Percentiles rank a stretch among this genome's conserved stretches.
Conservation (phyloP, 2,329 filamentous ascomycete genomes). For the Ceratocystis eucalypticola region DNA sequence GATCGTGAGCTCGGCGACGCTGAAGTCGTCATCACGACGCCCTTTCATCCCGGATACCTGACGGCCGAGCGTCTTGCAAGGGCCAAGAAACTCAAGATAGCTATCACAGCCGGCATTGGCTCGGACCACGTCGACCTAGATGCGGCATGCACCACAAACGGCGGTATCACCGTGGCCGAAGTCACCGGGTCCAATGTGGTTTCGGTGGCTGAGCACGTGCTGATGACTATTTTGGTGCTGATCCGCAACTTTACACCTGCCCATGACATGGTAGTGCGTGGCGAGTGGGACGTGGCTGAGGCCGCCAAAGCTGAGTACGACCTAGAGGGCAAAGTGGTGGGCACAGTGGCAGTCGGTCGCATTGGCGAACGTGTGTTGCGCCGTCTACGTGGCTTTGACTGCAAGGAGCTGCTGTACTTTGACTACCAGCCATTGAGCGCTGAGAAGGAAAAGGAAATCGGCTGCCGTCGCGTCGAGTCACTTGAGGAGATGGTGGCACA, state of each 20-base stretch:
- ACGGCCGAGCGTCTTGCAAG: conserved; percentile 91
- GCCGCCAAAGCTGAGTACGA: conserved; percentile 98
- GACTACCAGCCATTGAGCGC: conserved; percentile 90
- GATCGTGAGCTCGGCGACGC: conserved; percentile 93
- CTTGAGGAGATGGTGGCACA: conserved; percentile 89
- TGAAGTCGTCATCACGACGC: conserved; percentile 97
- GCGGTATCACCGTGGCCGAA: conserved; percentile 91
- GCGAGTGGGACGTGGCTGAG: conserved; percentile 90
- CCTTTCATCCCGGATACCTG: conserved; percentile 98
- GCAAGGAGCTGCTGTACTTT: conserved; percentile 98
- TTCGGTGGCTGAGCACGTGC: conserved; percentile 94
- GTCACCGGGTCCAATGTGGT: conserved; percentile 98
- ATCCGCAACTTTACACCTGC: conserved; percentile 98
- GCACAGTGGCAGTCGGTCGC: conserved; percentile 91
- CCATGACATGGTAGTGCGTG: conserved; percentile 78
- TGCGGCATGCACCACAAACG: conserved; percentile 95
- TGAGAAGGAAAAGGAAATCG: conserved; percentile 89
- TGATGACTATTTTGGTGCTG: conserved; percentile 95
- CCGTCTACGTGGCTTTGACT: conserved; percentile 93
- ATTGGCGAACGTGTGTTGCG: conserved; percentile 97
- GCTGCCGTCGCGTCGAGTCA: conserved; percentile 72
- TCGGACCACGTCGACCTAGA: conserved; percentile 97
- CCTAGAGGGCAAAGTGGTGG: conserved; percentile 92
- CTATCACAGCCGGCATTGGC: conserved; percentile 92
- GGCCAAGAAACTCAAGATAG: conserved; percentile 98